Evolutionary conservation across 2,329 filamentous ascomycete species (phyloP), one percentile per base, ranked within the genome.

Genomic region (Lizonia empirigonia): DNA sequence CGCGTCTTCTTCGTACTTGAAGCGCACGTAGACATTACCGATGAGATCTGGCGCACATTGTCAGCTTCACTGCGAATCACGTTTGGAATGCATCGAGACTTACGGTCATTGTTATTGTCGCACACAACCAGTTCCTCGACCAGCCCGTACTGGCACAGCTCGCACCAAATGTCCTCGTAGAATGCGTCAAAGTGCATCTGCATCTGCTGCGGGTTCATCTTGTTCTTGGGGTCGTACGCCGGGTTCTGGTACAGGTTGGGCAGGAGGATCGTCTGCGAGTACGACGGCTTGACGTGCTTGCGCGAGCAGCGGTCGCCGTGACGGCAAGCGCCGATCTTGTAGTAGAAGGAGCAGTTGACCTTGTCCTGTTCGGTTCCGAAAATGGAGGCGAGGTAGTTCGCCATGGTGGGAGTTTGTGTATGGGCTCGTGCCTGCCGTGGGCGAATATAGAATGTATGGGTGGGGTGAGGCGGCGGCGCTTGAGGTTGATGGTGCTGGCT

Each of bases 181-280:
- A 99, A 99, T 70, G 94, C 94, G 77, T 99, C 94, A 74, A 99
- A 99, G 83, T 99, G 94, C 80, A 96, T 96, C 78, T 97, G 93
- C 74, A 97, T 88, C 81, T 99, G 94, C 64, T 85, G 88, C 6
- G 91, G 80, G 78, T 96, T 97, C 89, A 99, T 96, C 79, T 92
- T 94, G 82, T 87, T 94, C 80, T 96, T 95, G 38, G 90, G 87
- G 76, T 97, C 92, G 84, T 96, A 96, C 58, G 91, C 91, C 9
- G 94, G 94, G 82, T 99, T 99, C 77, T 97, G 94, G 83, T 99
- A 99, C 66, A 99, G 89, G 77, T 96, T 97, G 37, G 94, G 94
- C 73, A 99, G 91, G 63, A 99, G 88, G 76, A 99, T 92, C 16
- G 94, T 99, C 77, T 99, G 94, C 59, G 85, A 89, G 84, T 99